These are phyloP conservation scores for Leonotis leonurus DNA, from an alignment of 257 asterid species.

Conservation along the genomic window DNA sequence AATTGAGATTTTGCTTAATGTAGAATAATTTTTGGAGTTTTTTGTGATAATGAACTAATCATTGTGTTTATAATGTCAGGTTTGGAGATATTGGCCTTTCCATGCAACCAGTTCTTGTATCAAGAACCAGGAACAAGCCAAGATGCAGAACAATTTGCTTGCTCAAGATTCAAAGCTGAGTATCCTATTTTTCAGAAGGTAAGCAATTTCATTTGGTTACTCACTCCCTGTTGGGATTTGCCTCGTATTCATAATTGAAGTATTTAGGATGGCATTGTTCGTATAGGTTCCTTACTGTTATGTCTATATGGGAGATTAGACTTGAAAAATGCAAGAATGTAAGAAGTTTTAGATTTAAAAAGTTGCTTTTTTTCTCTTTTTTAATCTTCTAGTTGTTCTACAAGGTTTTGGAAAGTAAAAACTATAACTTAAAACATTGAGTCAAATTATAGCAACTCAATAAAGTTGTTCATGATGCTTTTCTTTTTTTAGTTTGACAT, in stretches of 20 bases:
- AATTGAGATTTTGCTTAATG: background rate
- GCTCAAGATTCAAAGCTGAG: slow-evolving; percentile 78
- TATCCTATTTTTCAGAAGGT: slow-evolving; percentile 88
- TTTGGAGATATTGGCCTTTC: slow-evolving; percentile 82
- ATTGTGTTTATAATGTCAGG: slow-evolving; percentile 31
- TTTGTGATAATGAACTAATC: background rate
- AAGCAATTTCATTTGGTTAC: slow-evolving; percentile 3
- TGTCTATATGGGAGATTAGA: no score
- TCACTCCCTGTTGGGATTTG: background rate
- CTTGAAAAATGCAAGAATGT: no score
- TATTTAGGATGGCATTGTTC: background rate
- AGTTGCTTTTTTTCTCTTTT: no score
- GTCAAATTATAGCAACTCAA: background rate
- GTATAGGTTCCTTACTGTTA: no score
- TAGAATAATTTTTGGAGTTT: background rate
- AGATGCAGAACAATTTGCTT: slow-evolving; percentile 74
- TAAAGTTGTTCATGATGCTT: background rate
- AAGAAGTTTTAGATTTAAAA: background rate
- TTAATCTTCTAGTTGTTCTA: background rate
- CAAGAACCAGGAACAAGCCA: slow-evolving; percentile 86
- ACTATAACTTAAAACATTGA: background rate
- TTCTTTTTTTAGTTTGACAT: background rate
- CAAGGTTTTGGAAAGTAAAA: background rate
- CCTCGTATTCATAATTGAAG: background rate
- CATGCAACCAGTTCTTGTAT: slow-evolving; percentile 80